Conservation (phyloP, 495 filamentous ascomycete species). For the Penicillium flavigenum region DNA sequence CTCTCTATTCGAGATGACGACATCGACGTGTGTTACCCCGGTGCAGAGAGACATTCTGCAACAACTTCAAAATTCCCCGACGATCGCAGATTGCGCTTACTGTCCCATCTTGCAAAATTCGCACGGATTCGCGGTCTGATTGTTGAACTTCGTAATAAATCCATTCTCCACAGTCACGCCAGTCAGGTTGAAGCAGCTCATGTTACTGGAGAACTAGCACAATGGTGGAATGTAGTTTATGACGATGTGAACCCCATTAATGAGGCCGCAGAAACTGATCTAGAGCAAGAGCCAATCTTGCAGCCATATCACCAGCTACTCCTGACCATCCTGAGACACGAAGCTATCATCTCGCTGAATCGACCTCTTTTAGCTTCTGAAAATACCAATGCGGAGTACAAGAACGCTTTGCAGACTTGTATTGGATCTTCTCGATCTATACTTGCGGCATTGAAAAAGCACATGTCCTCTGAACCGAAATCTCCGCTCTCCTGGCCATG, state of each 20-base stretch:
- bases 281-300: constrained; percentile 7
- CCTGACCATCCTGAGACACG: constrained; percentile 39
- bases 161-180: constrained; percentile 40
- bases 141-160: constrained; percentile 48
- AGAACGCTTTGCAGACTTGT: constrained; percentile 45
- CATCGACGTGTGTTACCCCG: constrained; percentile 52
- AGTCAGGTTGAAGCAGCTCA: constrained; percentile 34
- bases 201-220: constrained; percentile 39
- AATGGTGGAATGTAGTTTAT: constrained; percentile 51
- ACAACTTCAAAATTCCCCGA: not conserved
- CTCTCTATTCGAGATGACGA: constrained; percentile 52
- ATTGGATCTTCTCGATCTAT: constrained; percentile 45
- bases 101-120: constrained; percentile 44
- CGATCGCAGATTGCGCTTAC: constrained; percentile 31
- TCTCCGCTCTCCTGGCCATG: constrained; percentile 44
- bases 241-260: constrained; percentile 41
- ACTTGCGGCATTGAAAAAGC: constrained; percentile 33
- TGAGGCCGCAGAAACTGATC: constrained; percentile 15
- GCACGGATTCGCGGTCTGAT: constrained; percentile 44
- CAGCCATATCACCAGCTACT: constrained; percentile 39
- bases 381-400: constrained; percentile 38
- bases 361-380: constrained; percentile 42
- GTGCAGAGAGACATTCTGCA: constrained; percentile 33
- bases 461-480: constrained; percentile 24
- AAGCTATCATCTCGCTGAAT: constrained; percentile 48